Evolutionary conservation across 192 early-diverging fungal genomes (phyloP).

Genomic region (Entomortierella parvispora): DNA sequence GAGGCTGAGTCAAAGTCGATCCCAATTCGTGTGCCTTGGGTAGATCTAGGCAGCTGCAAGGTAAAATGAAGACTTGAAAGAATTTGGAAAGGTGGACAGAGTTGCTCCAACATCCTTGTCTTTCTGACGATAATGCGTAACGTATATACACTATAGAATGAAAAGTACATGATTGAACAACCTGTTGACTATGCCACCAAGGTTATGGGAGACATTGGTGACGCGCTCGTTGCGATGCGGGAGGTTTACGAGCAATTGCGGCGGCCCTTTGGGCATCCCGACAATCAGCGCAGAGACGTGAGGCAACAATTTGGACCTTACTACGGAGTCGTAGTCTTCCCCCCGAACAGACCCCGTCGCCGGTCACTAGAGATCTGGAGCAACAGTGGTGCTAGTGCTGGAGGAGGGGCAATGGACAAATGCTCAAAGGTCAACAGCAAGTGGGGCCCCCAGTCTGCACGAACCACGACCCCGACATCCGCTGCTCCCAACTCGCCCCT

Average conservation of each 20-base stretch:
- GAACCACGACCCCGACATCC: no score
- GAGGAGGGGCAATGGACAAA: no score
- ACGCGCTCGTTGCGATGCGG: conserved; percentile 32
- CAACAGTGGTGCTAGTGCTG: no score
- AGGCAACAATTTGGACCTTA: conserved; percentile 13
- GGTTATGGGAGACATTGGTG: conserved; percentile 43
- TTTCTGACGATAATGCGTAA: no score
- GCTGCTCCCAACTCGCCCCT: no score
- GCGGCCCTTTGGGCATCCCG: conserved; percentile 32
- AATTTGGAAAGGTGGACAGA: no score
- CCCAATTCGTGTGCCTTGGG: conserved; percentile 23
- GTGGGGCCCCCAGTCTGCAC: no score
- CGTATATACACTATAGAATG: no score
- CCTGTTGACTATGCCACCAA: conserved; percentile 27
- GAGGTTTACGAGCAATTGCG: conserved; percentile 41
- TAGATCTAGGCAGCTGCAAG: neutral
- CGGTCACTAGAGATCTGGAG: no score
- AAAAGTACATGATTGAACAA: conserved; percentile 3
- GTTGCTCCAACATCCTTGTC: no score
- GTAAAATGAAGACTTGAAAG: no score
- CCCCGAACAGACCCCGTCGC: conserved; percentile 6
- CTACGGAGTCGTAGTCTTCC: conserved; percentile 6
- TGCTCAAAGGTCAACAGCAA: no score
- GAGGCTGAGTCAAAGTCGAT: conserved; percentile 24
- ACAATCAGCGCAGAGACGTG: conserved; percentile 26